Evolutionary conservation across 1,139 yeast species (phyloP).

Genomic region (Hyphopichia pseudoburtonii): DNA sequence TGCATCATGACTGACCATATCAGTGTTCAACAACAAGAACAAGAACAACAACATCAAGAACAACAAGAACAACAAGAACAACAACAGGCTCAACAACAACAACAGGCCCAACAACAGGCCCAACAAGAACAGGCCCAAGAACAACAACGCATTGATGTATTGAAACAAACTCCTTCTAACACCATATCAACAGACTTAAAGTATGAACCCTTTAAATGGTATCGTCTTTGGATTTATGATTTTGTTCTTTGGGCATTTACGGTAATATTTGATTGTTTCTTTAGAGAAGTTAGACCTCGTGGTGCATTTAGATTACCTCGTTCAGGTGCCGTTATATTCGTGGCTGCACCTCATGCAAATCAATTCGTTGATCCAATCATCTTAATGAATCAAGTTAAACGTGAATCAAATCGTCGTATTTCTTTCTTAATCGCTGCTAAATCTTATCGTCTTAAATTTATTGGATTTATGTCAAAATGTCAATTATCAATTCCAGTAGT

Average conservation of each 20-base stretch:
- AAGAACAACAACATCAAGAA: no score
- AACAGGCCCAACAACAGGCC: no score
- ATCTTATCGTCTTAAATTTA: slow-evolving; percentile 63
- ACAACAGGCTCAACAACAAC: no score
- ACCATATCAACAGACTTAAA: neutral
- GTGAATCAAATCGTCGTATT: slow-evolving; percentile 69
- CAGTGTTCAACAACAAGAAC: no score
- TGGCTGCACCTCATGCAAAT: slow-evolving; percentile 97
- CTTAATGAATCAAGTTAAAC: slow-evolving; percentile 76
- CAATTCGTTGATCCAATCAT: slow-evolving; percentile 93
- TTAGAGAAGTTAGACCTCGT: slow-evolving; percentile 85
- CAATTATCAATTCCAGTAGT: slow-evolving; percentile 87
- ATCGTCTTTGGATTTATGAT: slow-evolving; percentile 46
- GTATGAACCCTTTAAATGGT: slow-evolving; percentile 21
- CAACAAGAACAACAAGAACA: no score
- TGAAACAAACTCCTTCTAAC: slow-evolving; percentile 1
- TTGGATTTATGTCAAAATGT: slow-evolving; percentile 74
- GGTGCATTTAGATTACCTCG: slow-evolving; percentile 89
- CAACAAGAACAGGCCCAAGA: neutral
- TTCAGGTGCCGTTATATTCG: slow-evolving; percentile 85
- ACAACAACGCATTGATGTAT: neutral
- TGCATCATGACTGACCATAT: no score
- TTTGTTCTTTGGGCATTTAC: slow-evolving; percentile 48
- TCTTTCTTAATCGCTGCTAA: slow-evolving; percentile 87
- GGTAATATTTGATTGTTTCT: slow-evolving; percentile 58